Base-by-base conservation (phyloP, 1,284 basidiomycete species). In the Leucoagaricus sp. region DNA sequence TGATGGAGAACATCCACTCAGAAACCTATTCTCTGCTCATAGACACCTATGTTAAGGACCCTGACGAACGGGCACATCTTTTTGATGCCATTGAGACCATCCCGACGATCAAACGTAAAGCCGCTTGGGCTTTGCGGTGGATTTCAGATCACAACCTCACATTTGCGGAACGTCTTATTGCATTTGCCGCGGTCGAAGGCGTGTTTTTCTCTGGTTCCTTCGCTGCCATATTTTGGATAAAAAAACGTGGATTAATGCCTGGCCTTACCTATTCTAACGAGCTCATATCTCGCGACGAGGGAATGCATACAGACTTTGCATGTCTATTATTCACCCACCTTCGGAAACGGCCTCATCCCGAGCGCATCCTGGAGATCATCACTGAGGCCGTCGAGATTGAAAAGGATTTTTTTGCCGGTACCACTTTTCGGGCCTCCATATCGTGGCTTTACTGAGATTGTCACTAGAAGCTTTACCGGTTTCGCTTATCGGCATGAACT, bases 1-100 rank as follows among this genome's bases (percentile, higher is more conserved):
- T 98, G 96, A 98, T 98, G 91, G 96, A 98, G 74, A 94, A 94
- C 73, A 87, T 95, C 45, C 93, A 96, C 73, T 97, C 95, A 2
- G 96, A 98, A 74, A 96, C 95, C 1, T 98, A 98, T 75, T 98
- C 96, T 7, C 88, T 98, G 41, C 88, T 98, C 67, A 97, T 98
- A 70, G 94, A 98, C 76, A 94, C 95, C 8, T 97, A 97, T 73
- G 94, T 98, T 75, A 94, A 93, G 70, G 96, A 98, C 64, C 76
- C 87, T 12, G 79, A 76, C 12, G 83, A 94, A 70, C 89, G 93
- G 55, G 85, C 89, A 57, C 89, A 87, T 70, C 88, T 98, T 42
- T 98, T 98, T 69, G 87, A 94, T 61, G 95, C 95, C 26, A 85
- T 98, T 60, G 94, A 98, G 64, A 96, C 89, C 46, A 93, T 96